phyloP scores from a whole-genome alignment of 164 flowering plant genomes.

The Warburgia ugandensis region DNA sequence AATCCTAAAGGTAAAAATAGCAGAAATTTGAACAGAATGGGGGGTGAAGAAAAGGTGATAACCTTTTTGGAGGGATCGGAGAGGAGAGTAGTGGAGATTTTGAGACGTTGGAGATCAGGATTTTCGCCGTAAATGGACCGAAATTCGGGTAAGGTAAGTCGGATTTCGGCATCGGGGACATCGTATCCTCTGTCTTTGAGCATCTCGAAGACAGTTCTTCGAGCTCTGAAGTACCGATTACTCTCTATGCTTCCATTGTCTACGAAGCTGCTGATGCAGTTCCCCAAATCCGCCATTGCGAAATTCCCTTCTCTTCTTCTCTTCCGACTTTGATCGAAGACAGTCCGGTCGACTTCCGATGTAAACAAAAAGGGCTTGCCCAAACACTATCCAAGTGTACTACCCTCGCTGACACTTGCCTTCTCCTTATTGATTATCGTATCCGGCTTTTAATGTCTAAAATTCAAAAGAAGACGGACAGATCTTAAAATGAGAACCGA shows the following conservation, averaged over 20 bases:
- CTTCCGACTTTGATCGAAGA: too few relatives aligned
- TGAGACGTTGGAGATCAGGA: conserved; percentile 48
- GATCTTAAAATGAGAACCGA: too few relatives aligned
- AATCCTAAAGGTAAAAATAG: too few relatives aligned
- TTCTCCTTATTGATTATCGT: too few relatives aligned
- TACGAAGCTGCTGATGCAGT: conserved; percentile 40
- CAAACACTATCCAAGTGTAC: too few relatives aligned
- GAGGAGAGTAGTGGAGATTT: conserved; percentile 29
- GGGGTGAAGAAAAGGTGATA: not conserved
- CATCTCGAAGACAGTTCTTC: conserved; percentile 76
- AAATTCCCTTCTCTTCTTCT: too few relatives aligned
- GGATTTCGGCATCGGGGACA: conserved; percentile 47
- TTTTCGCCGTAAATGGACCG: conserved; percentile 36
- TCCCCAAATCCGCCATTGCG: conserved; percentile 16
- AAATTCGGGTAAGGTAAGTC: conserved; percentile 48
- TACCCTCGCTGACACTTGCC: too few relatives aligned
- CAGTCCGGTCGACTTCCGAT: too few relatives aligned
- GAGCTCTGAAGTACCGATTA: conserved; percentile 59
- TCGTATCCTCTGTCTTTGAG: conserved; percentile 67
- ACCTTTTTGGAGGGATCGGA: conserved; percentile 52
- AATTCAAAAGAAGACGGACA: too few relatives aligned
- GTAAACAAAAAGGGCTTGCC: too few relatives aligned
- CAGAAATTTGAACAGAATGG: too few relatives aligned
- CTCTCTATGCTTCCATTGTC: conserved; percentile 66
- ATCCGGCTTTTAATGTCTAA: too few relatives aligned